phyloP scores from a whole-genome alignment of 257 asterid genomes.

The Nicotiana paniculata region DNA sequence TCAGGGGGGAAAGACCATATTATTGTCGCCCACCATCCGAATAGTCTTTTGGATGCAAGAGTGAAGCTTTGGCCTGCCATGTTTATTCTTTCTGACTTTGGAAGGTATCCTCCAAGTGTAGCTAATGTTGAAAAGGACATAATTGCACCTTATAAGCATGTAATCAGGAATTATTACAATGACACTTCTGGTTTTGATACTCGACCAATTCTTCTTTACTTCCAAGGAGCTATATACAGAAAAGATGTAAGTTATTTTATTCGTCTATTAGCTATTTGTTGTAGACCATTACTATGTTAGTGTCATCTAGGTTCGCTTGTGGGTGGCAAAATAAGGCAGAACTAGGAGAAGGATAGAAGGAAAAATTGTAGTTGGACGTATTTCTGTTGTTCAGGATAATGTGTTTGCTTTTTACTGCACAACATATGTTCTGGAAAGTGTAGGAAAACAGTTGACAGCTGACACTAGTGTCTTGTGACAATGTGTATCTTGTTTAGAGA shows the following conservation, averaged over 20 bases:
- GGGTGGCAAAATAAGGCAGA: background rate
- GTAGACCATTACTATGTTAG: background rate
- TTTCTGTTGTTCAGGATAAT: no score
- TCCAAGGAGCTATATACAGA: slow-evolving; percentile 90
- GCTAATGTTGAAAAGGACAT: slow-evolving; percentile 87
- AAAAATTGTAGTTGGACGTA: background rate
- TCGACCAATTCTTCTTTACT: slow-evolving; percentile 70
- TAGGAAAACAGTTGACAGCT: no score
- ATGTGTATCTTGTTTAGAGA: background rate
- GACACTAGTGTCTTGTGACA: background rate
- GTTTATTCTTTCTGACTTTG: slow-evolving; percentile 71
- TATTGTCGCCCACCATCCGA: slow-evolving; percentile 83
- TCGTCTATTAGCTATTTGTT: no score
- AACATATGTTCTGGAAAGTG: background rate
- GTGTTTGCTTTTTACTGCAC: background rate
- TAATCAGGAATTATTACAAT: slow-evolving; percentile 38
- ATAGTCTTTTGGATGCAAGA: slow-evolving; percentile 75
- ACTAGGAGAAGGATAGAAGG: background rate
- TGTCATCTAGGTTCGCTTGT: background rate
- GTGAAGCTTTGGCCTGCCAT: slow-evolving; percentile 83
- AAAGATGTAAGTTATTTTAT: slow-evolving; percentile 58
- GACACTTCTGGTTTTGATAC: slow-evolving; percentile 59
- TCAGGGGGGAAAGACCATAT: slow-evolving; percentile 71
- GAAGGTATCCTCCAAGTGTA: slow-evolving; percentile 76
- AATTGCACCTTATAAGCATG: slow-evolving; percentile 85